Evolutionary conservation across 305 asterid genomes (phyloP).

Genomic region (Solanum chacoense): DNA sequence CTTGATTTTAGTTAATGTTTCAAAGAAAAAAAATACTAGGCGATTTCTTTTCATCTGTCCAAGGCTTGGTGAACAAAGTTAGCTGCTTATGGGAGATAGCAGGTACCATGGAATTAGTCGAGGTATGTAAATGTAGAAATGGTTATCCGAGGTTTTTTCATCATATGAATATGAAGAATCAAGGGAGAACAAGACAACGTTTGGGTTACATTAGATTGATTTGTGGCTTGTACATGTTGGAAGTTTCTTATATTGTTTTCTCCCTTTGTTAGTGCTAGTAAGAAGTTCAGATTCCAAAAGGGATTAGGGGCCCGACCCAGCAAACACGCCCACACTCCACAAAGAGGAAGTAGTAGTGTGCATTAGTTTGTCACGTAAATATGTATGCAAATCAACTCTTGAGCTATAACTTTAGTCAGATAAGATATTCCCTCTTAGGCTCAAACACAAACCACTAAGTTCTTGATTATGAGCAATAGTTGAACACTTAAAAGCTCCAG

Average conservation of each 20-base stretch:
- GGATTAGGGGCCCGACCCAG: not conserved
- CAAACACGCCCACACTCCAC: not conserved
- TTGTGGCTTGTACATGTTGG: not conserved
- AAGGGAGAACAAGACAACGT: not conserved
- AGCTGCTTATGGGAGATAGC: not conserved
- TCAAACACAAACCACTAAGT: not conserved
- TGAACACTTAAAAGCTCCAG: not conserved
- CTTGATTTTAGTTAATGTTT: not conserved
- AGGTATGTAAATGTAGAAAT: not conserved
- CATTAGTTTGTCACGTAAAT: not conserved
- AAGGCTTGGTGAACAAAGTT: not conserved
- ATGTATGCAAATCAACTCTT: not conserved
- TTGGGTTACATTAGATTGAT: not conserved
- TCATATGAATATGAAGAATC: not conserved
- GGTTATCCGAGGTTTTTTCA: not conserved
- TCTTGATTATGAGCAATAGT: not conserved
- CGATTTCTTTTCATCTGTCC: not conserved
- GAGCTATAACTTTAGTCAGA: not conserved
- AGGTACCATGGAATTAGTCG: not conserved
- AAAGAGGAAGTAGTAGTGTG: not conserved
- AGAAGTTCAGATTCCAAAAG: not conserved
- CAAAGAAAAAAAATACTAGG: not conserved
- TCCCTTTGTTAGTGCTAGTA: not conserved
- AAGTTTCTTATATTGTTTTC: not conserved
- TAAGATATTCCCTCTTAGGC: not conserved